Evolutionary conservation across 495 filamentous ascomycete genomes (phyloP).

Genomic region (Penicillium taxi): DNA sequence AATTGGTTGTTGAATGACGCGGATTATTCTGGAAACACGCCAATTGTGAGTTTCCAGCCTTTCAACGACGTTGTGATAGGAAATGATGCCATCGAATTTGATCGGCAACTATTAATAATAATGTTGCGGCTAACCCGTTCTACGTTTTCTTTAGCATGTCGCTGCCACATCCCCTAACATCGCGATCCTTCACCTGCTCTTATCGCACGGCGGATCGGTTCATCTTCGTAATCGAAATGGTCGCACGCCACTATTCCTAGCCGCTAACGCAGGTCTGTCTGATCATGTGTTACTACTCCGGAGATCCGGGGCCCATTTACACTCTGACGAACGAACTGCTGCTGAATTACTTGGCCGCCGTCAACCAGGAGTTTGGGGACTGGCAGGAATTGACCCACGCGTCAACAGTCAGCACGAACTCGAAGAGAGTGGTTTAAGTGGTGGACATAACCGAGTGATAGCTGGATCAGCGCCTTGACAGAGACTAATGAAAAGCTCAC

Average conservation of each 20-base stretch:
- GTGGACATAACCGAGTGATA: conserved; percentile 16
- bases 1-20: conserved; percentile 64
- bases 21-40: conserved; percentile 90
- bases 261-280: conserved; percentile 52
- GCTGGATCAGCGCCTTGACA: conserved; percentile 33
- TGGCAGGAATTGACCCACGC: conserved; percentile 37
- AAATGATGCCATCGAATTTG: background rate
- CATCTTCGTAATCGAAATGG: conserved; percentile 74
- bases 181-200: conserved; percentile 61
- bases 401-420: conserved; percentile 30
- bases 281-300: conserved; percentile 59
- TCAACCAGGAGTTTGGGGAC: conserved; percentile 37
- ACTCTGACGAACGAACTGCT: conserved; percentile 51
- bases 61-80: conserved; percentile 1
- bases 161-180: conserved; percentile 52
- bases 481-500: too few species aligned
- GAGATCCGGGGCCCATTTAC: conserved; percentile 64
- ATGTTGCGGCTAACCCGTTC: background rate
- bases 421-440: conserved; percentile 17
- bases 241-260: conserved; percentile 75
- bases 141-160: conserved; percentile 43
- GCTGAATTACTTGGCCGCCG: conserved; percentile 41
- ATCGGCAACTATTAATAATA: background rate
- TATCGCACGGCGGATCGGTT: conserved; percentile 74
- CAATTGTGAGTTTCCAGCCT: conserved; percentile 46